phyloP scores from a whole-genome alignment of 1,284 basidiomycete species.

The Puccinia novopanici region DNA sequence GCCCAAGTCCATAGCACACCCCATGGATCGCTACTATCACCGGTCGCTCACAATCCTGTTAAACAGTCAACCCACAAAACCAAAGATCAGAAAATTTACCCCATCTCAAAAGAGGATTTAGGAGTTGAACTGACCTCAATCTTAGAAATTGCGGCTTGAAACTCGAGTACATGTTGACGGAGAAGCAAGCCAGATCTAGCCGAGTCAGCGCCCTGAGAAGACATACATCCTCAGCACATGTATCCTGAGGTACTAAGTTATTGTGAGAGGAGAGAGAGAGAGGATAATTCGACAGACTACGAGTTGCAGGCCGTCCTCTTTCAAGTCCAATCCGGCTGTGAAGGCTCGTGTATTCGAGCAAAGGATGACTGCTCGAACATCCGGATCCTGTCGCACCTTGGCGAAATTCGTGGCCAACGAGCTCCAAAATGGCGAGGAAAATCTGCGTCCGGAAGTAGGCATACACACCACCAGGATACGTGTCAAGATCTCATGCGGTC shows the following conservation, averaged over 20 bases:
- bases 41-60: constrained; percentile 75
- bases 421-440: constrained; percentile 53
- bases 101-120: too few species aligned
- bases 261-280: neutral
- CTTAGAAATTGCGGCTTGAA: constrained; percentile 56
- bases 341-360: constrained; percentile 56
- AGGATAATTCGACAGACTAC: neutral
- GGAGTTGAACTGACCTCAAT: constrained; percentile 40
- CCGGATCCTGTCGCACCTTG: constrained; percentile 54
- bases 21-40: constrained; percentile 84
- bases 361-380: constrained; percentile 58
- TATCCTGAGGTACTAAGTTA: neutral
- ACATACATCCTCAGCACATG: neutral
- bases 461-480: neutral
- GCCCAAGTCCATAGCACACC: constrained; percentile 71
- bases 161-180: constrained; percentile 56
- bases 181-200: constrained; percentile 56
- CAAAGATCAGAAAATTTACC: too few species aligned
- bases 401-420: constrained; percentile 56
- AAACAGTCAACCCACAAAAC: constrained; percentile 57
- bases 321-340: constrained; percentile 58
- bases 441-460: neutral
- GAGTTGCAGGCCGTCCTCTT: constrained; percentile 33
- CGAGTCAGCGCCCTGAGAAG: constrained; percentile 53
- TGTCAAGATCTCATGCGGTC: neutral